Evolutionary conservation across 164 flowering plant species (phyloP), one percentile per base, ranked within the genome.

Genomic region (Kingdonia uniflora): DNA sequence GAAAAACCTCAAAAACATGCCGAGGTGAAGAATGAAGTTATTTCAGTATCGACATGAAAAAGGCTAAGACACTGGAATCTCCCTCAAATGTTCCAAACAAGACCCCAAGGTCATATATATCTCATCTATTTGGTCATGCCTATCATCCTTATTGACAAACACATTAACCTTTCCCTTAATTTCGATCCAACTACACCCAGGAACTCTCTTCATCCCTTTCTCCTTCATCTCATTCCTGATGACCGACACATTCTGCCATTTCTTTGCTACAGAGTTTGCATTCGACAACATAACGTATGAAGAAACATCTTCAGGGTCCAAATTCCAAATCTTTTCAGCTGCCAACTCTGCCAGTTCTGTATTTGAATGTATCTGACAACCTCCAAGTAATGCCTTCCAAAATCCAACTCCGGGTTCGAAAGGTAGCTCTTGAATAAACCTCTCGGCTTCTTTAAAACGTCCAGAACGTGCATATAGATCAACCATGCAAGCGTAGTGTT

Each of bases 111-210:
- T 65, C 39, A 1, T 15, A 51, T 73, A 74, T 15, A 76, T 74
- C 17, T 73, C 84, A 58, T 67, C 76, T 23, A 54, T 54, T 11
- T 54, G 25, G 4, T 14, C 46, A 60, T 76, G 85, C 14, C 59
- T 74, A 42, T 42, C 57, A 42, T 85, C 91, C 11, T 75, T 57
- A 20, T 69, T 78, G 23, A 73, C 72, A 65, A 88, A 88, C 19
- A 74, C 74, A 66, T 77, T 79, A 54, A 85, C 70, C 51, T 61
- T 69, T 38, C 54, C 56, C 21, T 50, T 65, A 16, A 81, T 63
- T 58, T 85, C 88, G 54, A 88, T 80, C 94, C 94, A 88, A 68
- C 95, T 88, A 64, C 85, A 74, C 15, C 96, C 91, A 11, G 84
- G 80, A 54, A 77, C 58, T 49, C 79, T 69, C 42, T 55, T 64